Percentiles rank a stretch among this genome's conserved stretches.
Conservation (phyloP, 1,284 basidiomycete species). For the Malassezia japonica region DNA sequence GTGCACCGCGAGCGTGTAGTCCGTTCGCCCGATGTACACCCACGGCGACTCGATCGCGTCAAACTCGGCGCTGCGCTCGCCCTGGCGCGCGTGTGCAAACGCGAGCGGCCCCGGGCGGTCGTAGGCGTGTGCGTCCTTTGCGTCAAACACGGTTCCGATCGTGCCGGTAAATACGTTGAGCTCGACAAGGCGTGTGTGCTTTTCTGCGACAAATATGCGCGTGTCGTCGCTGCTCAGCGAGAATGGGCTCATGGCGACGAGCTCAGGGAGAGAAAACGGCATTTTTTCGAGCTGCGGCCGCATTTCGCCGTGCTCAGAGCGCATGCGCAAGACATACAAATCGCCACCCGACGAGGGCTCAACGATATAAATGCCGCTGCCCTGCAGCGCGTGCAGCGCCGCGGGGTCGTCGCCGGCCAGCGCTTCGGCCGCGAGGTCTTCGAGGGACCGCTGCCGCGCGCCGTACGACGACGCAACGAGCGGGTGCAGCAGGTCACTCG, state of each 20-base stretch:
- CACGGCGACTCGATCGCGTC: constrained; percentile 19
- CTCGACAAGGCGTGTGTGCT: constrained; percentile 68
- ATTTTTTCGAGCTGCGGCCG: constrained; percentile 57
- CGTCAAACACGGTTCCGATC: constrained; percentile 65
- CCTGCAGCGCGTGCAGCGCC: constrained; percentile 51
- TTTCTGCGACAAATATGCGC: constrained; percentile 71
- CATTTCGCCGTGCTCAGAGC: constrained; percentile 11
- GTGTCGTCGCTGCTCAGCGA: constrained; percentile 62
- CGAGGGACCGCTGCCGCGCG: constrained; percentile 28
- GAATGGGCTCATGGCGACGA: constrained; percentile 78
- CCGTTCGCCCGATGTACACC: constrained; percentile 38
- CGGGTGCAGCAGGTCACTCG: constrained; percentile 20
- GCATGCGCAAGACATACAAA: constrained; percentile 63
- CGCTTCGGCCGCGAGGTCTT: constrained; percentile 26
- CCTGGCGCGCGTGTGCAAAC: not conserved
- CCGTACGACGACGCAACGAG: constrained; percentile 35
- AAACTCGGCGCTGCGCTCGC: not conserved
- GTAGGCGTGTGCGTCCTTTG: constrained; percentile 16
- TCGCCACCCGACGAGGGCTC: constrained; percentile 74
- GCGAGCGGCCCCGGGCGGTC: no score
- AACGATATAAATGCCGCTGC: constrained; percentile 72
- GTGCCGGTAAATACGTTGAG: constrained; percentile 72
- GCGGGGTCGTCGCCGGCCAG: constrained; percentile 5
- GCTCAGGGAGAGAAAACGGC: constrained; percentile 71
- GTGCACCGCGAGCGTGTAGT: constrained; percentile 46